Conservation (phyloP, 805 yeast species). For the Candida krabiensis region DNA sequence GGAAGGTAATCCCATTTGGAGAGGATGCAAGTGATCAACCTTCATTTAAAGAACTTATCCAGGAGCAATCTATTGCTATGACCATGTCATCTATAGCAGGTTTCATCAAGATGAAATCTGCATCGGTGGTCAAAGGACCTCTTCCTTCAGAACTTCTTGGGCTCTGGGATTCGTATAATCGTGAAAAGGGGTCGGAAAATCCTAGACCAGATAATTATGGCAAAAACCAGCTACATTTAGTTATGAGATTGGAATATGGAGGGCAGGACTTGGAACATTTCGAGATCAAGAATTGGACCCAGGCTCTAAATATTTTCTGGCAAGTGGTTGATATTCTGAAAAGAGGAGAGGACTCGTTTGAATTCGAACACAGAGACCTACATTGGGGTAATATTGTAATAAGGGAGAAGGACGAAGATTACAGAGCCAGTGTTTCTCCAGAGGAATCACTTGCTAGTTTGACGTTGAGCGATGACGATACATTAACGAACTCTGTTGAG, state of each 20-base stretch:
- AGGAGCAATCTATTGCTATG: conserved; percentile 46
- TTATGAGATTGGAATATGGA: conserved; percentile 40
- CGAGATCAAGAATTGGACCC: conserved; percentile 38
- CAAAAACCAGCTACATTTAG: conserved; percentile 35
- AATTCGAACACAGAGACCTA: conserved; percentile 72
- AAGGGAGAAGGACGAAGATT: conserved; percentile 19
- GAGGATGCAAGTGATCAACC: conserved; percentile 41
- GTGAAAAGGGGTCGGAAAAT: conserved; percentile 20
- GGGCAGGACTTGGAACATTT: conserved; percentile 47
- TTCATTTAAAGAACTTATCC: conserved; percentile 40
- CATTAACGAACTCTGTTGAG: conserved; percentile 5
- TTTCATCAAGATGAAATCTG: conserved; percentile 42
- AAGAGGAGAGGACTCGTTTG: conserved; percentile 48
- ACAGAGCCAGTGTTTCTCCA: background rate
- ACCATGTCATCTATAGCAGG: conserved; percentile 42
- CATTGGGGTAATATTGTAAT: conserved; percentile 66
- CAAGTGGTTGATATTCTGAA: conserved; percentile 48
- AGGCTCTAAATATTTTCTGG: conserved; percentile 50
- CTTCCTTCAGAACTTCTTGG: conserved; percentile 41
- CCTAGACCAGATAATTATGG: conserved; percentile 39
- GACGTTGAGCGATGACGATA: conserved; percentile 8
- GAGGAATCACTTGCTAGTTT: conserved; percentile 15
- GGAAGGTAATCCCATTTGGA: conserved; percentile 56
- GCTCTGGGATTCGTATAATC: conserved; percentile 44
- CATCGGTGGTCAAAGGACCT: conserved; percentile 47